Conservation (phyloP, 257 asterid species). For the Parsonsia alboflavescens region DNA sequence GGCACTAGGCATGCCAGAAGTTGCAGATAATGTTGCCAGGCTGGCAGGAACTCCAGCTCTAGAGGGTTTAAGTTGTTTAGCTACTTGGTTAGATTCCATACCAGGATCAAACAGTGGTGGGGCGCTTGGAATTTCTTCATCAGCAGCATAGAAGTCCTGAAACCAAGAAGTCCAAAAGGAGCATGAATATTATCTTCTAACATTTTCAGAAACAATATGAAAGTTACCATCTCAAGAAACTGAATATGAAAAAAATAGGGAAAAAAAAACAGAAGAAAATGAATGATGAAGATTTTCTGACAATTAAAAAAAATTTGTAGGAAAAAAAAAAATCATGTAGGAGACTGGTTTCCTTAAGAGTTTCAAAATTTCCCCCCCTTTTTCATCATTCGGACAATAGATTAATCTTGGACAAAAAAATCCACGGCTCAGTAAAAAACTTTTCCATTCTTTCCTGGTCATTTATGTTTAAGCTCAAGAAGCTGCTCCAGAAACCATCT, state of each 20-base stretch:
- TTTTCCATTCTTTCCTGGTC: background rate
- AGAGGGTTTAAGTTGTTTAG: slow-evolving; percentile 26
- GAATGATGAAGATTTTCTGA: background rate
- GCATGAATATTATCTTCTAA: background rate
- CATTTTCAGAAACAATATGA: background rate
- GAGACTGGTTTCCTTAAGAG: background rate
- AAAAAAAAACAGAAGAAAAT: background rate
- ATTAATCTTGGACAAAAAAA: background rate
- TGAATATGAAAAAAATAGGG: background rate
- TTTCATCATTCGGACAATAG: slow-evolving; percentile 1
- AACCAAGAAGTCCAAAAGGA: slow-evolving; percentile 7
- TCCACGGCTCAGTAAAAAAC: background rate
- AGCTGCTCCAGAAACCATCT: background rate
- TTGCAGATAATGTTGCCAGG: slow-evolving; percentile 32
- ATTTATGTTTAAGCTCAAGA: background rate
- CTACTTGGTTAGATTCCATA: slow-evolving; percentile 28
- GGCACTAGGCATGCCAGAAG: slow-evolving; percentile 26
- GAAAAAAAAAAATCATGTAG: background rate
- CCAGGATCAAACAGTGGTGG: slow-evolving; percentile 52
- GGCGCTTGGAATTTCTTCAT: slow-evolving; percentile 69
- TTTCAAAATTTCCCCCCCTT: background rate
- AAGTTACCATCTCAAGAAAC: background rate
- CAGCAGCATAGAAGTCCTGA: slow-evolving; percentile 28
- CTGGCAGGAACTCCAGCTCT: slow-evolving; percentile 29
- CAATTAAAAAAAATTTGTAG: no score